Percentiles rank a stretch among this genome's conserved stretches.
These are phyloP conservation scores for Cercospora sojina DNA, from an alignment of 2,329 filamentous ascomycete genomes.

Conservation along the genomic window DNA sequence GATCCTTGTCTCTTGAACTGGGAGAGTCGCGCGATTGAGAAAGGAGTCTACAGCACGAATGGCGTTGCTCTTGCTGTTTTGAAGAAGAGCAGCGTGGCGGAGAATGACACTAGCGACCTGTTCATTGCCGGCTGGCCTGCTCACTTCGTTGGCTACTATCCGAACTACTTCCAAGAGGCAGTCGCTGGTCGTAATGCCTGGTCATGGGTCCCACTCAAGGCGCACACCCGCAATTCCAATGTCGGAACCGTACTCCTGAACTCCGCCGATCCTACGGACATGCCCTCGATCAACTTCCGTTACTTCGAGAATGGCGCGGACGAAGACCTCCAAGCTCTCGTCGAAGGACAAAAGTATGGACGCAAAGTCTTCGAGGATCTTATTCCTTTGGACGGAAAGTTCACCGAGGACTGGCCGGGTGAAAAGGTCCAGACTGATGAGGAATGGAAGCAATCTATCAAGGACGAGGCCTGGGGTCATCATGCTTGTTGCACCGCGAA, in stretches of 20 bases:
- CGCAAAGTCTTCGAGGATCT: slow-evolving; percentile 41
- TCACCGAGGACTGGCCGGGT: slow-evolving; percentile 47
- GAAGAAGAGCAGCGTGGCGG: slow-evolving; percentile 40
- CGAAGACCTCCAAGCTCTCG: slow-evolving; percentile 47
- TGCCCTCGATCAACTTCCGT: slow-evolving; percentile 62
- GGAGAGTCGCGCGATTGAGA: slow-evolving; percentile 24
- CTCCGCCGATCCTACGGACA: slow-evolving; percentile 62
- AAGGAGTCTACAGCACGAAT: slow-evolving; percentile 49
- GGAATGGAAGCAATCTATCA: slow-evolving; percentile 50
- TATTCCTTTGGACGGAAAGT: slow-evolving; percentile 44
- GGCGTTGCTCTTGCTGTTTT: slow-evolving; percentile 54
- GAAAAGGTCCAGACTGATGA: slow-evolving; percentile 44
- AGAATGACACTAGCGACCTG: slow-evolving; percentile 51
- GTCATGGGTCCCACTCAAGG: slow-evolving; percentile 58
- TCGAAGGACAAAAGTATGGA: slow-evolving; percentile 56
- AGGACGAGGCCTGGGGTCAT: slow-evolving; percentile 56
- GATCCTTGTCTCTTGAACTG: slow-evolving; percentile 12
- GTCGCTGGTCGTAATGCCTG: slow-evolving; percentile 46
- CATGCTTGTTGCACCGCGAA: slow-evolving; percentile 57
- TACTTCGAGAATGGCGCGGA: slow-evolving; percentile 52
- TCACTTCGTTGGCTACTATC: slow-evolving; percentile 56
- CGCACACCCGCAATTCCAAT: slow-evolving; percentile 63
- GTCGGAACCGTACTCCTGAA: slow-evolving; percentile 59
- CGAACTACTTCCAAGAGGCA: slow-evolving; percentile 50
- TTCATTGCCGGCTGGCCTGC: slow-evolving; percentile 56